phyloP scores from a whole-genome alignment of 75 land plant species.

The Cupressus sempervirens region DNA sequence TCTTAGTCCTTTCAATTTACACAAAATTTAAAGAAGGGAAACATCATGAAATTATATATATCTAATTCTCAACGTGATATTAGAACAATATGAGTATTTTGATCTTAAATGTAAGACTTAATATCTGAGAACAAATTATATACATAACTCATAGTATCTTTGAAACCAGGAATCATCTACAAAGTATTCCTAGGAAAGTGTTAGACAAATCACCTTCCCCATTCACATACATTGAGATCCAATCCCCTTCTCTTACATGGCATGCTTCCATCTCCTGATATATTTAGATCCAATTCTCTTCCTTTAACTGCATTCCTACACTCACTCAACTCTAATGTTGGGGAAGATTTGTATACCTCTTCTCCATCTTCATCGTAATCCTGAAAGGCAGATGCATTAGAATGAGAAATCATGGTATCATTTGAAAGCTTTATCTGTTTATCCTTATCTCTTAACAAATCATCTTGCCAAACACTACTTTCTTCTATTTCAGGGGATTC shows the following conservation, averaged over 20 bases:
- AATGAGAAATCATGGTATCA: neutral
- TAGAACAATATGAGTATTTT: neutral
- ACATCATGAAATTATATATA: neutral
- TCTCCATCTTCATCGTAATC: neutral
- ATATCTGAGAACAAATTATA: neutral
- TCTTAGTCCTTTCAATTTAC: neutral
- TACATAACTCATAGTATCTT: neutral
- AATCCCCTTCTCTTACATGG: neutral
- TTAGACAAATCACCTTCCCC: constrained; percentile 8
- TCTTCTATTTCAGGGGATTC: neutral
- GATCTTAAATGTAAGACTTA: neutral
- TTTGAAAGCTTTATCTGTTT: neutral
- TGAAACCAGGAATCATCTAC: neutral
- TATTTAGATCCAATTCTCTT: neutral
- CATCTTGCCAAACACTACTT: neutral
- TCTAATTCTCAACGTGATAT: neutral
- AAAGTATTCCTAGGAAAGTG: neutral
- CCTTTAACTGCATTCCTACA: neutral
- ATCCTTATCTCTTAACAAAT: neutral
- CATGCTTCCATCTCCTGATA: constrained; percentile 3
- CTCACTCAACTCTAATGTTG: neutral
- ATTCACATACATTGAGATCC: constrained; percentile 10
- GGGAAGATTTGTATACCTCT: neutral
- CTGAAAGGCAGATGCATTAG: neutral
- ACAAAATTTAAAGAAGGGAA: no score